Evolutionary conservation across 2,329 filamentous ascomycete genomes (phyloP).

Genomic region (Ophidiomyces ophidiicola): DNA sequence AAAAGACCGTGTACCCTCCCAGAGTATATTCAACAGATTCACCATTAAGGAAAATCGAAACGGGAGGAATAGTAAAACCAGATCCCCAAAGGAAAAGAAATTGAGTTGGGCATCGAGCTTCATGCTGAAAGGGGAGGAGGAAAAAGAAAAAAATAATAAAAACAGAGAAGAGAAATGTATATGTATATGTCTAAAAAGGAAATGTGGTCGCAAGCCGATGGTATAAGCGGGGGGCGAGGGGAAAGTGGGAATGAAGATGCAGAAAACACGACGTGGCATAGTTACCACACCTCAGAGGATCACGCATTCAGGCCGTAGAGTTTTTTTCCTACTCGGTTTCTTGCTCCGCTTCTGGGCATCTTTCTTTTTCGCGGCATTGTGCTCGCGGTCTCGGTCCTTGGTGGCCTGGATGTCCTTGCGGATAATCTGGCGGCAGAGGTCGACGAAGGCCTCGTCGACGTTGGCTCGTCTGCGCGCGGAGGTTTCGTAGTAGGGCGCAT

Average conservation of each 20-base stretch:
- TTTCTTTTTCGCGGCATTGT: conserved; percentile 23
- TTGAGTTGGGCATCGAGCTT: conserved; percentile 4
- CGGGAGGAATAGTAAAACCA: background rate
- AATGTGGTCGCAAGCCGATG: conserved; percentile 1
- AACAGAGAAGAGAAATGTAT: background rate
- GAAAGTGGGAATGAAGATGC: background rate
- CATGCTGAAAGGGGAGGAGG: conserved; percentile 2
- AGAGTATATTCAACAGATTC: background rate
- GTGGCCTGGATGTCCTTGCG: conserved; percentile 47
- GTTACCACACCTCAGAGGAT: conserved; percentile 23
- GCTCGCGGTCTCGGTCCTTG: conserved; percentile 24
- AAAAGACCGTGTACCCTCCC: background rate
- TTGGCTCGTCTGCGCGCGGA: conserved; percentile 73
- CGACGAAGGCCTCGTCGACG: conserved; percentile 79
- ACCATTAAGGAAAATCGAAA: background rate
- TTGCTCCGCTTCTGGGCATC: conserved; percentile 24
- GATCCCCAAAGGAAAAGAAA: background rate
- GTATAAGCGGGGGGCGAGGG: background rate
- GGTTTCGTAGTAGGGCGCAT: conserved; percentile 81
- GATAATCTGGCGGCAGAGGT: conserved; percentile 73
- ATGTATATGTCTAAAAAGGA: conserved; percentile 6
- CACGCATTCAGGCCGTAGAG: conserved; percentile 23
- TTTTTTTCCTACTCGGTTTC: conserved; percentile 17
- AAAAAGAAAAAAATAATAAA: conserved; percentile 2
- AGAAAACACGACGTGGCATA: background rate